Conservation (phyloP, 2,329 filamentous ascomycete species). For the Huntiella moniliformis region DNA sequence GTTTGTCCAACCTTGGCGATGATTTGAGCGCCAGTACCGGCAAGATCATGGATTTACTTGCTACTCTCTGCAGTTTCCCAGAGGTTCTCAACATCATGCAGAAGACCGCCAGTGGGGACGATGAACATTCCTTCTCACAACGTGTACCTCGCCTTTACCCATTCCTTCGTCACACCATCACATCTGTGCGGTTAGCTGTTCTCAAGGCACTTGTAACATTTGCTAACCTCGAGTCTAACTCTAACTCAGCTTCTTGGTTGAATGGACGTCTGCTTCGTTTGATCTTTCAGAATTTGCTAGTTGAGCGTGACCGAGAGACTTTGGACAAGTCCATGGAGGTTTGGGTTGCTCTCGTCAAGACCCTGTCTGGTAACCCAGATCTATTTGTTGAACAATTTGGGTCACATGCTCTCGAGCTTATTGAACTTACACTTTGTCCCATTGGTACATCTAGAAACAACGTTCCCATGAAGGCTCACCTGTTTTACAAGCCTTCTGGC, state of each 20-base stretch:
- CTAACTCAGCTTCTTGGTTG: conserved; percentile 52
- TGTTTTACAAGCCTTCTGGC: conserved; percentile 90
- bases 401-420: conserved; percentile 58
- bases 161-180: conserved; percentile 92
- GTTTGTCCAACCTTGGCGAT: conserved; percentile 87
- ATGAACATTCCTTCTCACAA: conserved; percentile 76
- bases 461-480: conserved; percentile 71
- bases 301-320: conserved; percentile 74
- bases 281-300: conserved; percentile 85
- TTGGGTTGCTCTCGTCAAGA: conserved; percentile 61
- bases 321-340: conserved; percentile 69
- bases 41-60: conserved; percentile 93
- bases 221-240: conserved; percentile 64
- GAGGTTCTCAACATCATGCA: conserved; percentile 92
- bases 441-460: conserved; percentile 83
- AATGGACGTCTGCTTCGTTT: conserved; percentile 75
- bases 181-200: conserved; percentile 81
- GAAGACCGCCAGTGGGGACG: conserved; percentile 60
- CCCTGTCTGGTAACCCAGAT: conserved; percentile 43
- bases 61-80: conserved; percentile 86
- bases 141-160: conserved; percentile 88
- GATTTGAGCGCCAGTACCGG: conserved; percentile 94
- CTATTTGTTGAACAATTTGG: conserved; percentile 56
- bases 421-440: conserved; percentile 71
- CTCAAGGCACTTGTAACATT: conserved; percentile 87